Evolutionary conservation across 331 rosid species (phyloP).

Genomic region (Malus hybrid): DNA sequence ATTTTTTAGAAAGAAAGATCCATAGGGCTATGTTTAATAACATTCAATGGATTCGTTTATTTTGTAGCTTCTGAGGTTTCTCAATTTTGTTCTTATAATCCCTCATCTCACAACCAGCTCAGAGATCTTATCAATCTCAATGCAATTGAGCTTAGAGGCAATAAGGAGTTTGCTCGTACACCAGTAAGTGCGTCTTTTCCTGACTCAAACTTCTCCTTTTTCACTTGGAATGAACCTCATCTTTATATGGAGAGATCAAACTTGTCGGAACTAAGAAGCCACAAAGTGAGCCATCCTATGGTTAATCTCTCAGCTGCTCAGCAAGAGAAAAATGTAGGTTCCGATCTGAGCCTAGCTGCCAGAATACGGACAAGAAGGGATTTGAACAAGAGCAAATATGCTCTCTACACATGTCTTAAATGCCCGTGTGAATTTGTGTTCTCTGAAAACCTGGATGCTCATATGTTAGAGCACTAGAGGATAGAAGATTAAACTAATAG

Average conservation of each 20-base stretch:
- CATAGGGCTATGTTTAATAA: neutral
- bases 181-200: neutral
- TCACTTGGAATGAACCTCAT: neutral
- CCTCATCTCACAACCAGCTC: neutral
- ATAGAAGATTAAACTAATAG: neutral
- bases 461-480: neutral
- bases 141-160: neutral
- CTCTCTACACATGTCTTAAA: neutral
- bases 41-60: neutral
- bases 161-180: neutral
- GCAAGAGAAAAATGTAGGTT: neutral
- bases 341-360: neutral
- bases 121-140: neutral
- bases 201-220: neutral
- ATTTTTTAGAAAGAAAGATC: neutral
- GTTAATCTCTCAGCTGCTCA: neutral
- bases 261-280: neutral
- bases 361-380: neutral
- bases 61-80: neutral
- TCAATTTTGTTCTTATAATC: neutral
- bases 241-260: neutral
- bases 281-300: neutral
- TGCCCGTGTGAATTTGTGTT: neutral
- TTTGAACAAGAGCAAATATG: neutral
- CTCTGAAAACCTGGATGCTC: constrained; percentile 2